These are phyloP conservation scores for Amylocarpus encephaloides DNA, from an alignment of 2,329 filamentous ascomycete species.

Conservation along the genomic window DNA sequence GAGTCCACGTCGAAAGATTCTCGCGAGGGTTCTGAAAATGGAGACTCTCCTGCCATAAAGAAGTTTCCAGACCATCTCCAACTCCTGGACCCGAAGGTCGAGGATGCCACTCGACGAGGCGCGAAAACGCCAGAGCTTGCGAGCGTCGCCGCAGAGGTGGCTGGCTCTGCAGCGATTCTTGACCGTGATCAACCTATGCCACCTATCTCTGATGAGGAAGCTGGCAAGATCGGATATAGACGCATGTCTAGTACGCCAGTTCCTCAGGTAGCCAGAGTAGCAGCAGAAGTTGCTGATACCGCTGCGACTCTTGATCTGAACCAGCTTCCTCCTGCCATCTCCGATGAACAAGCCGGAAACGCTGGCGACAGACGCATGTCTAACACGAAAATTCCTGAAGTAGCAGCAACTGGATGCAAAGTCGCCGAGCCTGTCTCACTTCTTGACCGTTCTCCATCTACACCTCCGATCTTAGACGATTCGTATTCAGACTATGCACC, in stretches of 20 bases:
- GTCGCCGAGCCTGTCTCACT: constrained; percentile 24
- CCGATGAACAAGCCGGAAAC: constrained; percentile 21
- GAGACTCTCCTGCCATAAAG: too few species aligned
- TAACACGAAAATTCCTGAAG: constrained; percentile 25
- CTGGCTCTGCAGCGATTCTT: constrained; percentile 21
- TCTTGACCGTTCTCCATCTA: constrained; percentile 29
- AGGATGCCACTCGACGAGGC: background rate
- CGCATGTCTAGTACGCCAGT: constrained; percentile 36
- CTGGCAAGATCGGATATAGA: constrained; percentile 30
- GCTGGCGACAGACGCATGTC: constrained; percentile 23
- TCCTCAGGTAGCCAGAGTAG: constrained; percentile 37
- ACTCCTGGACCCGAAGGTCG: background rate
- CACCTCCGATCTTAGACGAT: constrained; percentile 27
- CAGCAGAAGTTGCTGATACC: constrained; percentile 40
- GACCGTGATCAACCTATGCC: constrained; percentile 31
- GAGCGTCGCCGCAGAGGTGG: constrained; percentile 15
- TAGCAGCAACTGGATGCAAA: constrained; percentile 24
- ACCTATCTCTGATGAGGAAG: constrained; percentile 31
- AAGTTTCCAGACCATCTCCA: background rate
- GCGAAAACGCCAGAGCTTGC: background rate
- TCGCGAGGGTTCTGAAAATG: background rate
- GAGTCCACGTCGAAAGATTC: background rate
- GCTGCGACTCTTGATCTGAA: constrained; percentile 35
- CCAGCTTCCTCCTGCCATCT: background rate
- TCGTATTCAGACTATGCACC: constrained; percentile 7